Conservation (phyloP, 1,139 yeast genomes). For the Geotrichum aggregatum region DNA sequence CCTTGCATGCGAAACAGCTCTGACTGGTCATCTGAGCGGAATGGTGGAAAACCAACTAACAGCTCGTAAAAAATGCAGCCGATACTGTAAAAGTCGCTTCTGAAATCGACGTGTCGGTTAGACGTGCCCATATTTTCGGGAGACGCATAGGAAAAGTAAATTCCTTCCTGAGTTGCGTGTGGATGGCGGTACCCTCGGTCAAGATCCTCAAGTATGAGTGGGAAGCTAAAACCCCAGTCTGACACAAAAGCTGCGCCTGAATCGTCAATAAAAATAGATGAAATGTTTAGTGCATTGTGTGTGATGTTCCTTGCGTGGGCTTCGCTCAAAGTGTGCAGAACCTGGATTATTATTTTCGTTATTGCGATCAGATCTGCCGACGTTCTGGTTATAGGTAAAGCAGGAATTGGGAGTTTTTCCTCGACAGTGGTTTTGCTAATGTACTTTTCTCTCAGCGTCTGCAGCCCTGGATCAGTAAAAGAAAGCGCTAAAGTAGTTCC, state of each 20-base stretch:
- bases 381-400: conserved; percentile 4
- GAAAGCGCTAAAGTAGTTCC: conserved; percentile 26
- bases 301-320: conserved; percentile 48
- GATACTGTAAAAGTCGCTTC: conserved; percentile 51
- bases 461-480: conserved; percentile 26
- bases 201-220: conserved; percentile 45
- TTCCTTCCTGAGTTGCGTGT: conserved; percentile 37
- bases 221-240: conserved; percentile 52
- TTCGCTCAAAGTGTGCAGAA: conserved; percentile 40
- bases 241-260: conserved; percentile 40
- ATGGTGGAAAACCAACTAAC: conserved; percentile 47
- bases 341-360: conserved; percentile 38
- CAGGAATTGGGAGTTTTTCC: background rate
- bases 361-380: conserved; percentile 36
- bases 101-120: conserved; percentile 45
- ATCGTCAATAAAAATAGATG: conserved; percentile 40
- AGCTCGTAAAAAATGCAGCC: conserved; percentile 52
- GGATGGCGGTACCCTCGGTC: conserved; percentile 35
- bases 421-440: conserved; percentile 19
- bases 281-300: conserved; percentile 49
- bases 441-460: conserved; percentile 29
- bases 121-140: conserved; percentile 51
- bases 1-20: conserved; percentile 46
- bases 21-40: conserved; percentile 44
- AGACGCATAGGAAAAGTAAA: conserved; percentile 48